Conservation (phyloP, 2,329 filamentous ascomycete genomes). For the Emmonsiellopsis sp. region DNA sequence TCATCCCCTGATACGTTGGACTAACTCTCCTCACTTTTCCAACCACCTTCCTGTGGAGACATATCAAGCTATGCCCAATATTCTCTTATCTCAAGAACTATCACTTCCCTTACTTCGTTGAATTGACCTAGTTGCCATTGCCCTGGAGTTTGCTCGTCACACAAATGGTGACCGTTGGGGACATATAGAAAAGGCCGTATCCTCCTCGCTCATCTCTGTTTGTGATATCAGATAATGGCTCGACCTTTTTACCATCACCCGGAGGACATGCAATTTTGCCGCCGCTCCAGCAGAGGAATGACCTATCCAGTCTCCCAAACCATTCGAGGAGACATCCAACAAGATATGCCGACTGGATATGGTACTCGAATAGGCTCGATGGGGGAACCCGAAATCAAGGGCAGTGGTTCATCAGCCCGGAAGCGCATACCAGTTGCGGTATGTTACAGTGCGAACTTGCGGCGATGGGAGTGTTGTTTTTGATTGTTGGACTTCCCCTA, state of each 20-base stretch:
- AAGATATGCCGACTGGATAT: slow-evolving; percentile 14
- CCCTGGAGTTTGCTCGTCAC: not conserved
- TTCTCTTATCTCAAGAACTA: not conserved
- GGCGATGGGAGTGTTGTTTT: not conserved
- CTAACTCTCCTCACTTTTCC: not conserved
- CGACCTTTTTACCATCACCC: slow-evolving; percentile 16
- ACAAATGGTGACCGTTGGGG: not conserved
- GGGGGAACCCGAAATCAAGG: slow-evolving; percentile 28
- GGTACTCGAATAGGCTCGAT: slow-evolving; percentile 15
- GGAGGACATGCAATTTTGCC: slow-evolving; percentile 18
- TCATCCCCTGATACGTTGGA: not conserved
- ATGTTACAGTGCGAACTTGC: slow-evolving; percentile 8
- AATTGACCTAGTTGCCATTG: not conserved
- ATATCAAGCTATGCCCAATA: not conserved
- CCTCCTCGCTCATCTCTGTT: not conserved
- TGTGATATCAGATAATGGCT: slow-evolving; percentile 16
- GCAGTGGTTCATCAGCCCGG: slow-evolving; percentile 29
- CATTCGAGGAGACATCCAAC: slow-evolving; percentile 17
- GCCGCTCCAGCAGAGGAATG: slow-evolving; percentile 15
- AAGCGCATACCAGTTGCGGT: slow-evolving; percentile 48
- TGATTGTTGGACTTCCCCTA: not conserved
- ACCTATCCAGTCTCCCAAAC: slow-evolving; percentile 18
- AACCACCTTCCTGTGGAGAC: not conserved
- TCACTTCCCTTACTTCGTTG: not conserved
- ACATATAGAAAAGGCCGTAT: slow-evolving; percentile 5